phyloP scores from a whole-genome alignment of 2,329 filamentous ascomycete genomes.

The Botrytis deweyae region DNA sequence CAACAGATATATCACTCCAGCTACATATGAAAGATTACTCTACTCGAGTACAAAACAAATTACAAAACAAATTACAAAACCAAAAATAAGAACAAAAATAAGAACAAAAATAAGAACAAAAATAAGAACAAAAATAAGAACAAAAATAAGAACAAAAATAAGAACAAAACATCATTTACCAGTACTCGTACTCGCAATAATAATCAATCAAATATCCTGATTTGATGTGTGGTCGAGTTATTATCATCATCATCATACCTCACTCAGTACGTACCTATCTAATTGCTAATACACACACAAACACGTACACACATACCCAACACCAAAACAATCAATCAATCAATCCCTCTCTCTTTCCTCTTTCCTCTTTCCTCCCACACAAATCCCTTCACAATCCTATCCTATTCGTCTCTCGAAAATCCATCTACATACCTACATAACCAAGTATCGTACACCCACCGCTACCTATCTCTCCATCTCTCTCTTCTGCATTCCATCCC shows the following conservation, averaged over 20 bases:
- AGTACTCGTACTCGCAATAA: accelerated
- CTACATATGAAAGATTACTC: not conserved
- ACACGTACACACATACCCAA: not conserved
- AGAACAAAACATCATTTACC: not conserved
- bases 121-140: too few relatives aligned
- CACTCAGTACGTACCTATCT: too few relatives aligned
- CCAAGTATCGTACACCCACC: not conserved
- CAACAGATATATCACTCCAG: not conserved
- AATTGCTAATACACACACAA: not conserved
- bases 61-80: too few relatives aligned
- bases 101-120: not conserved
- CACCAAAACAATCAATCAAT: not conserved
- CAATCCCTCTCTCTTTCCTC: too few relatives aligned
- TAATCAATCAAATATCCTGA: not conserved
- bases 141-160: too few relatives aligned
- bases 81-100: too few relatives aligned
- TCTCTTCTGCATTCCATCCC: not conserved
- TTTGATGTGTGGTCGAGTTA: not conserved
- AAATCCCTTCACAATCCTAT: not conserved
- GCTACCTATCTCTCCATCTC: too few relatives aligned
- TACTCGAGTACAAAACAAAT: too few relatives aligned
- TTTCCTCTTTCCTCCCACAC: too few relatives aligned
- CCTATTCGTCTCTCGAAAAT: too few relatives aligned
- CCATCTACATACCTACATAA: not conserved
- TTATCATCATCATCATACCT: not conserved